Conservation (phyloP, 1,139 yeast species). For the Sugiyamaella grinbergsii region DNA sequence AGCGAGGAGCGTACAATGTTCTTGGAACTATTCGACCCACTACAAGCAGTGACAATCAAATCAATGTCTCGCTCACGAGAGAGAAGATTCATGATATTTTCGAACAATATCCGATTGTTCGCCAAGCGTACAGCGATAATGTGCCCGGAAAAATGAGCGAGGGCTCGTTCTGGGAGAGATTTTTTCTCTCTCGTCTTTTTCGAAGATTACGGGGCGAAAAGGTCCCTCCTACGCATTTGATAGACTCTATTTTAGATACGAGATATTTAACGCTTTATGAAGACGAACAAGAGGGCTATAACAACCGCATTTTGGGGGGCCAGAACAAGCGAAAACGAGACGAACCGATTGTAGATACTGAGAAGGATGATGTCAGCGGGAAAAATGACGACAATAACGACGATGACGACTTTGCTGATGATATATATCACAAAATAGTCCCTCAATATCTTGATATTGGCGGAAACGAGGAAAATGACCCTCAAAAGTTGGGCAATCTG, state of each 20-base stretch:
- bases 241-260: conserved; percentile 75
- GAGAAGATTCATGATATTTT: conserved; percentile 89
- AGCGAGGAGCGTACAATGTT: conserved; percentile 91
- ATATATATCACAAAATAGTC: conserved; percentile 46
- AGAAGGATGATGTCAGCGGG: conserved; percentile 42
- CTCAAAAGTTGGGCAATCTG: conserved; percentile 72
- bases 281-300: conserved; percentile 22
- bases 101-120: conserved; percentile 90
- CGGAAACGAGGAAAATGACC: conserved; percentile 81
- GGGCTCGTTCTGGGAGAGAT: conserved; percentile 96
- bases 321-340: conserved; percentile 2
- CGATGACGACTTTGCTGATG: conserved; percentile 27
- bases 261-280: conserved; percentile 57
- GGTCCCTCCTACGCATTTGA: conserved; percentile 71
- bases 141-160: conserved; percentile 84
- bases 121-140: conserved; percentile 82
- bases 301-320: conserved; percentile 24
- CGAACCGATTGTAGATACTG: conserved; percentile 28
- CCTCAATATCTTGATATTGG: conserved; percentile 61
- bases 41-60: conserved; percentile 68
- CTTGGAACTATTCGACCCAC: conserved; percentile 91
- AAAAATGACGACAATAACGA: conserved; percentile 32
- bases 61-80: conserved; percentile 86
- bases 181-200: conserved; percentile 85
- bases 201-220: conserved; percentile 89